Evolutionary conservation across 495 filamentous ascomycete species (phyloP), one percentile per base, ranked within the genome.

Genomic region (Hyaloscypha bicolor): DNA sequence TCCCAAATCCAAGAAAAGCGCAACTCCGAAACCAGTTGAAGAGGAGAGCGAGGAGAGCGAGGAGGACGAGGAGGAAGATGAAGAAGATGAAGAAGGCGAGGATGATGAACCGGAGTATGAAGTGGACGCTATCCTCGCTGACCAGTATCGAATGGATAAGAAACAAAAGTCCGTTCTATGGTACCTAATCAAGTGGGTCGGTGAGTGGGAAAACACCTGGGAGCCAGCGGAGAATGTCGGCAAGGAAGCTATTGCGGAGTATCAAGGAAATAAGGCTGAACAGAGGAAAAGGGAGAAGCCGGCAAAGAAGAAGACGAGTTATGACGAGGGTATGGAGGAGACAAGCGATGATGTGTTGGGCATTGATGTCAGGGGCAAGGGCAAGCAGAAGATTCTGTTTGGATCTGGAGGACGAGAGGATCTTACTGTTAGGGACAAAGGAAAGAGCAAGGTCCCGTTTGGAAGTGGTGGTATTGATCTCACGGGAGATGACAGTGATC

Each of bases 181-280:
- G n/a, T 72, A 72, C 37, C 48, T 69, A 0, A 67, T 72, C 31
- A 58, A 65, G 31, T 72, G 70, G 70, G 64, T 60, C 9, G 70
- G 67, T 1, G 60, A 72, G 25, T 69, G 59, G 42, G 51, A 32
- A 8, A 35, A 67, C 21, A 57, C 64, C 2, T 72, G 70, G 70
- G 70, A 72, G 32, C 70, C 70, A 19, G 64, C 21, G 4, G 35
- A 55, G 12, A 69, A 72, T 55, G 61, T 72, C 31, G 59, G 67
- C 11, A 8, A 6, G 3, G 67, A 19, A n/a, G 61, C 48, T 29
- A 59, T 69, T 6, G 6, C 25, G 19, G 57, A 52, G 12, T 68
- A 63, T n/a, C n/a, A 62, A 21, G 37, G 9, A 12, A 64, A 68
- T 29, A 21, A 39, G 39, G 12, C 31, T 35, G 30, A 30, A 22